phyloP scores from a whole-genome alignment of 2,329 filamentous ascomycete genomes.

The Sporothrix luriei region DNA sequence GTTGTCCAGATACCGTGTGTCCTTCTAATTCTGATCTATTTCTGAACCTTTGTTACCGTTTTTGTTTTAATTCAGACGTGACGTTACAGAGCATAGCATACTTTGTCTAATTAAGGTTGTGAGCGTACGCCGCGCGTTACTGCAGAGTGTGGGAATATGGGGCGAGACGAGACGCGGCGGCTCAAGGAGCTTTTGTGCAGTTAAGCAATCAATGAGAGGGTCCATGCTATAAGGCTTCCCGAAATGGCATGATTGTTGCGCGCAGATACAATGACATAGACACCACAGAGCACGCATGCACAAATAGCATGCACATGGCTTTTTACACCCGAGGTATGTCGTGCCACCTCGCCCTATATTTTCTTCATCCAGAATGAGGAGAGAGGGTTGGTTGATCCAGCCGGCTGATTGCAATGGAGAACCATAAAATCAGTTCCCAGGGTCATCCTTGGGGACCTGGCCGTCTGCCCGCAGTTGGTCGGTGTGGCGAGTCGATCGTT shows the following conservation, averaged over 20 bases:
- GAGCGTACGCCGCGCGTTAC: too few relatives aligned
- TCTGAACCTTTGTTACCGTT: neutral
- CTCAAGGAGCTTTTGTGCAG: neutral
- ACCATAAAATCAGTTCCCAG: neutral
- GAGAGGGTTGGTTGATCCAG: constrained; percentile 1
- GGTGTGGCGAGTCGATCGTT: neutral
- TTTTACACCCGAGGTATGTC: neutral
- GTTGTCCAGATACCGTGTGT: neutral
- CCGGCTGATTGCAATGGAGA: constrained; percentile 14
- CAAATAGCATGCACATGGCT: neutral
- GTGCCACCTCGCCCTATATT: too few relatives aligned
- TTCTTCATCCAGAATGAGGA: neutral
- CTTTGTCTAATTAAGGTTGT: neutral
- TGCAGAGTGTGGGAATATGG: too few relatives aligned
- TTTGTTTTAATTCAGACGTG: constrained; percentile 27
- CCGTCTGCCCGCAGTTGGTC: neutral
- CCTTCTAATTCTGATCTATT: neutral
- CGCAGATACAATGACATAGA: neutral
- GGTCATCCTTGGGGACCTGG: neutral
- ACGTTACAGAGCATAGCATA: constrained; percentile 27
- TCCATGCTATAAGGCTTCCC: neutral
- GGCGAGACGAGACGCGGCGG: too few relatives aligned
- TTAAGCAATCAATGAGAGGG: neutral
- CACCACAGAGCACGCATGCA: neutral
- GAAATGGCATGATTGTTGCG: neutral